Conservation (phyloP, 768 basidiomycete species). For the Suillus paluster region DNA sequence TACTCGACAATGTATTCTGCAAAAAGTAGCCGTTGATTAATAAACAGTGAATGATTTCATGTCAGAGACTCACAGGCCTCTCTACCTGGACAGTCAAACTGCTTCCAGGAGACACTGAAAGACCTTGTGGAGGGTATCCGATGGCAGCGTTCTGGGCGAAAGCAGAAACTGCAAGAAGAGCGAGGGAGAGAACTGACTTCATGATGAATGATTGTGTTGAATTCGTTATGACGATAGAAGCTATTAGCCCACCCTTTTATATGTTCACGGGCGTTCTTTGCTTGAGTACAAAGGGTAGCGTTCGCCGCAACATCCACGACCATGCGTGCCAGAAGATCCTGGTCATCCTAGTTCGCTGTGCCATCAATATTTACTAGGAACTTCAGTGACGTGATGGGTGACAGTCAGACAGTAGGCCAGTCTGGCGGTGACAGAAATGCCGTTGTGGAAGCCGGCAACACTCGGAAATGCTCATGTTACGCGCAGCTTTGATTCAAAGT, state of each 20-base stretch:
- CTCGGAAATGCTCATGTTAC: not conserved
- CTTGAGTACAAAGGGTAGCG: not conserved
- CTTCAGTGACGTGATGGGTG: not conserved
- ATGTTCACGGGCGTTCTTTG: not conserved
- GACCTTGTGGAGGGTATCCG: slow-evolving; percentile 43
- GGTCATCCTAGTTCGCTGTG: not conserved
- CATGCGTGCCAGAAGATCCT: not conserved
- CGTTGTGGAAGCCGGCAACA: not conserved
- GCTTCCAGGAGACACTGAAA: slow-evolving; percentile 41
- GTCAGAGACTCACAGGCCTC: slow-evolving; percentile 45
- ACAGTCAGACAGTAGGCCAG: not conserved
- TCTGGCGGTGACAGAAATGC: not conserved
- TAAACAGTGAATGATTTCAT: not conserved
- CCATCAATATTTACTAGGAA: not conserved
- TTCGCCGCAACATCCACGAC: not conserved
- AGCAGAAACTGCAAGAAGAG: slow-evolving; percentile 37
- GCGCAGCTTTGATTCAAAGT: not conserved
- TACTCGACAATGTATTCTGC: slow-evolving; percentile 42
- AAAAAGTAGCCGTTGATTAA: not conserved
- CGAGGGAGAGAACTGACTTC: slow-evolving; percentile 11
- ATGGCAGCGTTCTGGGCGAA: slow-evolving; percentile 49
- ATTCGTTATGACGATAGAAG: not conserved
- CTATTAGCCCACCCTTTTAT: not conserved
- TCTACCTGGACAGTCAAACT: slow-evolving; percentile 50
- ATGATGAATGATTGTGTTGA: slow-evolving; percentile 16